Base-by-base conservation (phyloP, 805 yeast species). In the Saccharomycopsis amapae region DNA sequence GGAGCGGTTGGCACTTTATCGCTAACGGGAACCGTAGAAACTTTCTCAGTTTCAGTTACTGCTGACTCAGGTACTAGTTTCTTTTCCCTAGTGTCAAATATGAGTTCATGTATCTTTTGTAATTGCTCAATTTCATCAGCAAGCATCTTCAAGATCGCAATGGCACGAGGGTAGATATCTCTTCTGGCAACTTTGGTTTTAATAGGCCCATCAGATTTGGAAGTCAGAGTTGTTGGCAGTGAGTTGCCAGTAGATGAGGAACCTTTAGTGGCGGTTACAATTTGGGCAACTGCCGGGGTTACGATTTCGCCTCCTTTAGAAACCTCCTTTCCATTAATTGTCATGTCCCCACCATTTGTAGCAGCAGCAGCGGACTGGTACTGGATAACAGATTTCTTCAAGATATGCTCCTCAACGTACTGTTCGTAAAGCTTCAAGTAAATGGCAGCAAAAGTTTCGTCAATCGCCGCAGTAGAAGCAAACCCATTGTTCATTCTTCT, bases 401-500 rank as follows among this genome's bases (percentile, higher is more conserved):
- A 23, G 18, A 25, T 38, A 25, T 30, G 25, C 35, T 34, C 48
- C n/a, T n/a, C n/a, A n/a, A 40, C 46, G 20, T 52, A 44, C 4
- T 48, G 19, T 17, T 35, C 40, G 44, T 66, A 81, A 6, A 82
- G 57, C 44, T 66, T 67, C 56, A 85, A 61, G 55, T 71, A 86
- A 0, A 82, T 58, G 5, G 81, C 72, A 30, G 79, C 78, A 50
- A 76, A 76, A 0, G 85, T 74, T 51, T 85, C 93, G 60, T 85
- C 95, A 45, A 84, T 74, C 31, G 73, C 61, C 0, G 86, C 77
- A 0, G 93, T 83, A 2, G 93, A 78, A 0, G 88, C 90, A 59
- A 80, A 81, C 0, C 94, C 94, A 58, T 81, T 84, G 50, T 87
- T 85, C 63, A 82, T 70, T 49, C 81, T 73, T 51, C 85, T 70